Base-by-base conservation (phyloP, 1,139 yeast genomes). In the Kurtzmaniella natalensis region DNA sequence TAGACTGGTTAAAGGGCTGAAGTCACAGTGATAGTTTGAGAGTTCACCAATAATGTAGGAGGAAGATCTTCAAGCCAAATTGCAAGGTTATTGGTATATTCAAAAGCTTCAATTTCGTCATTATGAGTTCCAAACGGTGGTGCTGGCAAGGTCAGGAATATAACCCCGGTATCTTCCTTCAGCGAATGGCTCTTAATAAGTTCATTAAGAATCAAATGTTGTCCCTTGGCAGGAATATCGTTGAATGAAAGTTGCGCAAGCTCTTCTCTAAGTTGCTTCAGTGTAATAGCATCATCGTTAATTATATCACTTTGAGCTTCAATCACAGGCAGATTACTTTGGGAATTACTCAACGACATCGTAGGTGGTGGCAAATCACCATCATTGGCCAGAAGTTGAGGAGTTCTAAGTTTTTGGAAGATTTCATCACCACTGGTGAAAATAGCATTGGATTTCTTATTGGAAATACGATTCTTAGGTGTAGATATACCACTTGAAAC, bases 1-100 rank as follows among this genome's bases (percentile, higher is more conserved):
- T n/a, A n/a, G n/a, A n/a, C n/a, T n/a, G n/a, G n/a, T n/a, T 14
- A 26, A n/a, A 26, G 18, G 16, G 94, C 88, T 9, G 96, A 89
- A 0, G 98, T 92, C 2, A 92, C 97, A 0, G 98, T 92, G 65
- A 89, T 87, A 0, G 95, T 82, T 57, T 88, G 95, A 0, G 96
- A 86, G 52, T 92, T 89, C 37, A 92, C 70, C 41, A 92, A 59
- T 51, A 92, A 55, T 3, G 78, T 71, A 0, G 97, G 96, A 0
- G 96, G 96, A 30, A 92, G 60, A 7, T 73, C 87, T 34, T 78
- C 75, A 37, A 88, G 68, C 94, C 96, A 86, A 10, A 84, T 59
- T 31, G 88, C 83, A 37, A 92, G 64, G 44, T 82, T 82, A 37
- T 78, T 78, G 8, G 84, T 76, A 50, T 88, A 92, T 30, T 82